Conservation (phyloP, 495 filamentous ascomycete species). For the Polyplosphaeria fusca region DNA sequence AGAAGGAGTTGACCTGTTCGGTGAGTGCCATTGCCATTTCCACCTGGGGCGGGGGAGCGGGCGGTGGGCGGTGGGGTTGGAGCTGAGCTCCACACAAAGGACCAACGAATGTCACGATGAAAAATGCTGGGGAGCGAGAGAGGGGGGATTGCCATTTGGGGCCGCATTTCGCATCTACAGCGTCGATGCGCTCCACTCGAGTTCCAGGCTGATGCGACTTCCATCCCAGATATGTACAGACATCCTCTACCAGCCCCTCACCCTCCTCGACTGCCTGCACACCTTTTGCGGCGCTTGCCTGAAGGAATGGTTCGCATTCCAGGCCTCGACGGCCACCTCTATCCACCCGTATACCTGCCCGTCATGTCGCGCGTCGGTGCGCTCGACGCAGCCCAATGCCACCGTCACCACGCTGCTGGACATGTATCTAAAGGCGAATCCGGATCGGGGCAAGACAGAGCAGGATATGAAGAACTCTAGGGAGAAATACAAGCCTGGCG, state of each 20-base stretch:
- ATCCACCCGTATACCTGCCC: conserved; percentile 76
- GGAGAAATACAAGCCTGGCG: conserved; percentile 69
- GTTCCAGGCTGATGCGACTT: conserved; percentile 28
- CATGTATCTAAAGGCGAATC: conserved; percentile 71
- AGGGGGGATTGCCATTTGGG: background rate
- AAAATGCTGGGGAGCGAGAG: background rate
- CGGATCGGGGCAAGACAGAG: conserved; percentile 60
- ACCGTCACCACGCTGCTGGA: conserved; percentile 79
- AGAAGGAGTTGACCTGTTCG: conserved; percentile 88
- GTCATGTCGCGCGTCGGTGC: conserved; percentile 80
- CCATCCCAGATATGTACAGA: conserved; percentile 84
- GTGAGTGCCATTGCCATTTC: too few species aligned
- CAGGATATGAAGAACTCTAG: conserved; percentile 70
- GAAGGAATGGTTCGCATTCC: conserved; percentile 83
- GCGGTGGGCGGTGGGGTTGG: background rate
- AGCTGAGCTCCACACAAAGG: background rate
- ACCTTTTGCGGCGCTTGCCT: conserved; percentile 94
- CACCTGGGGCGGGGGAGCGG: too few species aligned
- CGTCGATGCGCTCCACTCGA: too few species aligned
- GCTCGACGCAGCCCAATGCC: conserved; percentile 79
- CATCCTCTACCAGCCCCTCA: conserved; percentile 90
- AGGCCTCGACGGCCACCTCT: conserved; percentile 55
- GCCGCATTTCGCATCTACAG: background rate
- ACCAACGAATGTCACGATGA: background rate
- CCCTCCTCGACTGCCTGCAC: conserved; percentile 94